Evolutionary conservation across 306 rosid genomes (phyloP), one percentile per base, ranked within the genome.

Genomic region (Dryas octopetala): DNA sequence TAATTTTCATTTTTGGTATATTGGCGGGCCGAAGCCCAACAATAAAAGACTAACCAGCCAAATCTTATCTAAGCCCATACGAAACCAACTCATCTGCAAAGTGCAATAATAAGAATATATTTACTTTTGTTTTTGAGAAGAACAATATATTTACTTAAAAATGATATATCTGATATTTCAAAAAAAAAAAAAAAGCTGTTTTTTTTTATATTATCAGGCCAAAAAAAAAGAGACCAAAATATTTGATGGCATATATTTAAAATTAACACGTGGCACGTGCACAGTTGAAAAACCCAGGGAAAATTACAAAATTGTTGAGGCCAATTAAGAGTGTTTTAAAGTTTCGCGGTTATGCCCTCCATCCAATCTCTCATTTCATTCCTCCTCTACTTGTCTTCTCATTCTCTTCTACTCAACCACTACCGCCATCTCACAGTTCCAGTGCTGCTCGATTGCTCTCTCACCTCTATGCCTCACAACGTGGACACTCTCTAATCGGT

Each of bases 271-370:
- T 1, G n/a, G 6, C 72, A 49, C 72, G 73, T 49, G 46, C 6
- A 15, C 28, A 38, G 51, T 68, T 15, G 9, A 28, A 68, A 52
- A 73, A 76, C 41, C 61, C 74, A 67, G 66, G 45, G 63, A 71
- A 74, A 32, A 41, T 7, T n/a, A 52, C 49, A 46, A 65, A 52
- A 58, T 14, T 6, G 19, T 48, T 9, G 1, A 10, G 23, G 3
- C 74, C 62, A 47, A 55, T 57, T 44, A 1, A 23, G 9, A 44
- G 55, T 78, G 78, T 84, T 90, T 90, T 86, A 80, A 89, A 93
- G 94, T 89, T 92, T 89, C 93, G 95, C 96, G 97, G 97, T 89
- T 89, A 79, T 85, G 74, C 91, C 95, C 91, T 43, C 81, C 79
- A 86, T 43, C 81, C 79, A 86, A 49, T 58, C 74, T 69, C 70